Percentiles rank a stretch among this genome's conserved stretches.
Evolutionary conservation across 768 basidiomycete species (phyloP).

Genomic region (Tricholomella constricta): DNA sequence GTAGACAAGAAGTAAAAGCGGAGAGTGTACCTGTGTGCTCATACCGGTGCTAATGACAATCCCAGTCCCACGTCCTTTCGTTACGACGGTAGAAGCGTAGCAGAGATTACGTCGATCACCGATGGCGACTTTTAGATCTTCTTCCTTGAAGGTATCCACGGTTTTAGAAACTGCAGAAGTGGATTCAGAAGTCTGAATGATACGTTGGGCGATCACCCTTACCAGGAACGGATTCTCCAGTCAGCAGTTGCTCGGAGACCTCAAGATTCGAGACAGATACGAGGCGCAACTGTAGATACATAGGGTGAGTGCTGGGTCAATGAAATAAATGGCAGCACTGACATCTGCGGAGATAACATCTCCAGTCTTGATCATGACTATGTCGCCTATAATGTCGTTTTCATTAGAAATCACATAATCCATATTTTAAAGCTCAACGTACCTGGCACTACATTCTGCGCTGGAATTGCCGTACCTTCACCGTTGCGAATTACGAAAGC

Average conservation of each 20-base stretch:
- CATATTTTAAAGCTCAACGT: conserved; percentile 1
- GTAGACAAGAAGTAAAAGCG: background rate
- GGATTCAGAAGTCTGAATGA: background rate
- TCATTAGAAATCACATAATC: background rate
- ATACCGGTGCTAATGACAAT: conserved; percentile 52
- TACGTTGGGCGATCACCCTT: background rate
- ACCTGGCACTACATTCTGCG: conserved; percentile 44
- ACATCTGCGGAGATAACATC: conserved; percentile 50
- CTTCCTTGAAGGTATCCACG: conserved; percentile 28
- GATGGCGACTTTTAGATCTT: conserved; percentile 37
- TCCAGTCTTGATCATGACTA: conserved; percentile 41
- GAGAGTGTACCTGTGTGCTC: conserved; percentile 48
- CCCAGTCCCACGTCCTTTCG: conserved; percentile 51
- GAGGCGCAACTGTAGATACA: conserved; percentile 35
- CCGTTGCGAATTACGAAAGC: conserved; percentile 46
- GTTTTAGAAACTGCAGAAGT: conserved; percentile 38
- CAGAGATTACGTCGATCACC: conserved; percentile 47
- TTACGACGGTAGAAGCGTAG: conserved; percentile 44
- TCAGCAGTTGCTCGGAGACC: conserved; percentile 52
- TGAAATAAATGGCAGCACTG: conserved; percentile 6
- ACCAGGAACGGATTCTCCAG: conserved; percentile 54
- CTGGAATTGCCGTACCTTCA: conserved; percentile 40
- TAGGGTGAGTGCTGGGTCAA: background rate
- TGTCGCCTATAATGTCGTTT: conserved; percentile 30
- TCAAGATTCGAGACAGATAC: conserved; percentile 49